These are phyloP conservation scores for Botrytis elliptica DNA, from an alignment of 2,329 filamentous ascomycete genomes.

Conservation along the genomic window DNA sequence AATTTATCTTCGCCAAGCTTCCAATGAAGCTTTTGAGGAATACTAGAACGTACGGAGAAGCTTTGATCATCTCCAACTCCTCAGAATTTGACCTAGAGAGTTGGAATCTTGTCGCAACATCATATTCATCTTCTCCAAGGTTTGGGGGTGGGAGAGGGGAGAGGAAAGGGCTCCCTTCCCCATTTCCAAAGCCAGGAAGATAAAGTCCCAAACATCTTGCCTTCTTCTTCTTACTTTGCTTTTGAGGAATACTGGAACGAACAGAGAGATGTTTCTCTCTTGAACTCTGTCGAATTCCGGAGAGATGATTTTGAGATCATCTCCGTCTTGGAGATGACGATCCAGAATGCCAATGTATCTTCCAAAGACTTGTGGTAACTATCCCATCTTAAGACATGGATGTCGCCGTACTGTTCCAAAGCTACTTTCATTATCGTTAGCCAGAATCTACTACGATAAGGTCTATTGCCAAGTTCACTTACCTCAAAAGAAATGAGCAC, in stretches of 20 bases:
- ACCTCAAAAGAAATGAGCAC: conserved; percentile 60
- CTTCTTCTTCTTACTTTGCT: conserved; percentile 47
- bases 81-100: too few species aligned
- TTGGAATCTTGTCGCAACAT: too few species aligned
- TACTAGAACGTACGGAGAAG: too few species aligned
- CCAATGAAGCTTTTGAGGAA: neutral
- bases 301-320: conserved; percentile 48
- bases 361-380: conserved; percentile 53
- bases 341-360: conserved; percentile 35
- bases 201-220: conserved; percentile 49
- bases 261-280: conserved; percentile 46
- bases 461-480: conserved; percentile 50
- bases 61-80: too few species aligned
- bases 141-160: too few species aligned
- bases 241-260: conserved; percentile 40
- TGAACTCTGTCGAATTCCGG: conserved; percentile 55
- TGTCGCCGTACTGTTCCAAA: conserved; percentile 34
- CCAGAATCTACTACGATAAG: conserved; percentile 57
- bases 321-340: neutral
- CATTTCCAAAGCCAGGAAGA: conserved; percentile 48
- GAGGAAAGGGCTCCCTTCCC: conserved; percentile 49
- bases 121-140: neutral
- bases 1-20: neutral
- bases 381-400: conserved; percentile 54
- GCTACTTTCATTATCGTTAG: conserved; percentile 40